Percentiles rank a stretch among this genome's conserved stretches.
These are phyloP conservation scores for Fragaria nilgerrensis DNA, from an alignment of 306 rosid species.

Conservation along the genomic window DNA sequence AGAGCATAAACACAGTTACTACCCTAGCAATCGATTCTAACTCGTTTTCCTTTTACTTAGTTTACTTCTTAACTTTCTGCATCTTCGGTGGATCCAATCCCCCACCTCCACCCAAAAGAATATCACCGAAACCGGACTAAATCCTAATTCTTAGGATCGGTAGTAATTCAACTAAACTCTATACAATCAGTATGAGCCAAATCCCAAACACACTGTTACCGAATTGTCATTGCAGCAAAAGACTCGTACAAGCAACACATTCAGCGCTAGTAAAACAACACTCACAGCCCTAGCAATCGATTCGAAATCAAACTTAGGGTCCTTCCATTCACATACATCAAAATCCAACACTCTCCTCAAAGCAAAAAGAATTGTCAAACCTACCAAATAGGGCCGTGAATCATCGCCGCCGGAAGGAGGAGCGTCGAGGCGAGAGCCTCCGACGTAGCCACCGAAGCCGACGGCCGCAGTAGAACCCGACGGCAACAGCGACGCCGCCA, in stretches of 20 bases:
- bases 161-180: not conserved
- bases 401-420: conserved; percentile 57
- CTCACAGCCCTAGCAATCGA: not conserved
- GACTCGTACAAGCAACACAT: not conserved
- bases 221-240: not conserved
- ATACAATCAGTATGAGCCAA: not conserved
- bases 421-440: conserved; percentile 76
- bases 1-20: too few relatives aligned
- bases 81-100: not conserved
- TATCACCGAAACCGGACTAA: not conserved
- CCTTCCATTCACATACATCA: not conserved
- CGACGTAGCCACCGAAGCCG: conserved; percentile 92
- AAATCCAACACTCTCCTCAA: not conserved
- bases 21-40: too few relatives aligned
- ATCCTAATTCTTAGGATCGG: not conserved
- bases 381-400: conserved; percentile 48
- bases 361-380: conserved; percentile 22
- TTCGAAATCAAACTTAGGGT: not conserved
- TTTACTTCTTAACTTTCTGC: not conserved
- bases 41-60: too few relatives aligned
- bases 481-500: conserved; percentile 84
- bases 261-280: not conserved
- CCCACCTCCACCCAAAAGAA: not conserved
- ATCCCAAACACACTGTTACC: too few relatives aligned
- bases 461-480: conserved; percentile 59